Evolutionary conservation across 2,329 filamentous ascomycete species (phyloP).

Genomic region (Diaporthe sp.): DNA sequence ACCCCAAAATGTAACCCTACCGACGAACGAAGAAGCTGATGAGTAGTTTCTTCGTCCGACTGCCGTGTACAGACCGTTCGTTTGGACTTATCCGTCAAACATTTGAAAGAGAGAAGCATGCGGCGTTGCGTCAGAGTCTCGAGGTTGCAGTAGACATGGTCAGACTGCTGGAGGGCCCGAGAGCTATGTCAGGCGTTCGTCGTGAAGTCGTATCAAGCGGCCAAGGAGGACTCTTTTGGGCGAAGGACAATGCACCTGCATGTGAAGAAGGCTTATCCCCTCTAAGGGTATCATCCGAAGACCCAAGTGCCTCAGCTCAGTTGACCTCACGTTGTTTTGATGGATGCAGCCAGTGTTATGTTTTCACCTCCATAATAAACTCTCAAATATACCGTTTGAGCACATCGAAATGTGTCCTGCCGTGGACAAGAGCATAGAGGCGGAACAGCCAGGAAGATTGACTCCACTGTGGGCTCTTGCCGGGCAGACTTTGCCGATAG

Average conservation of each 20-base stretch:
- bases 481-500: slow-evolving; percentile 17
- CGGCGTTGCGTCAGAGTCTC: slow-evolving; percentile 14
- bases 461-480: slow-evolving; percentile 21
- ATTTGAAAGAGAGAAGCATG: background rate
- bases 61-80: background rate
- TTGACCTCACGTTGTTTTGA: background rate
- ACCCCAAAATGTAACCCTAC: slow-evolving; percentile 29
- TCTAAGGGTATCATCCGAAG: slow-evolving; percentile 15
- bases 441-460: background rate
- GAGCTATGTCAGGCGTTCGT: slow-evolving; percentile 12
- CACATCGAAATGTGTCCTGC: background rate
- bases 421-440: background rate
- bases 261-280: slow-evolving; percentile 23
- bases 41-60: background rate
- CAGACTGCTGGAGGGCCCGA: background rate
- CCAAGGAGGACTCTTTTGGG: background rate
- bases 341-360: background rate
- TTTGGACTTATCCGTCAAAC: slow-evolving; percentile 13
- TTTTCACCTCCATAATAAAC: background rate
- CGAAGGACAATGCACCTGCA: slow-evolving; percentile 23
- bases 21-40: background rate
- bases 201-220: slow-evolving; percentile 10
- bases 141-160: background rate
- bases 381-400: background rate
- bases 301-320: slow-evolving; percentile 1